phyloP scores from a whole-genome alignment of 176 grass and related monocot genomes.

The Avena eriantha region DNA sequence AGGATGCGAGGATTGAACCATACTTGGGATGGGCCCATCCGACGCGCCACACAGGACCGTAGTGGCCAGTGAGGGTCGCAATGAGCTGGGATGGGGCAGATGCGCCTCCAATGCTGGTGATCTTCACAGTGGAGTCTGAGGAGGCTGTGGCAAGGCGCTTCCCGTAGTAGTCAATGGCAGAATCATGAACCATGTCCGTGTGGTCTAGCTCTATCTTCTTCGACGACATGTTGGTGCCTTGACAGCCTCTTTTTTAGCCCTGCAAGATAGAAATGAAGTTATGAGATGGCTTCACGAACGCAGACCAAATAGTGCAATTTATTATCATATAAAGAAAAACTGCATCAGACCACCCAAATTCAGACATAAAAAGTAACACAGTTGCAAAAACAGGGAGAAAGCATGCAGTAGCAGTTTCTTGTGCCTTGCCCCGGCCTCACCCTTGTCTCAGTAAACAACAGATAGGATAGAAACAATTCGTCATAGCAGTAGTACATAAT shows the following conservation, averaged over 20 bases:
- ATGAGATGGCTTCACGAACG: not conserved
- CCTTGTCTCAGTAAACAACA: not conserved
- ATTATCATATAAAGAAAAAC: conserved; percentile 17
- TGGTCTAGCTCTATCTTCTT: conserved; percentile 84
- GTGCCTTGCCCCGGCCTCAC: not conserved
- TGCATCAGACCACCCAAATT: not conserved
- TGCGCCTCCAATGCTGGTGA: conserved; percentile 51
- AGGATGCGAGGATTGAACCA: conserved; percentile 75
- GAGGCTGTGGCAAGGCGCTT: conserved; percentile 81
- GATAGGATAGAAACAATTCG: not conserved
- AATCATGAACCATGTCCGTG: conserved; percentile 81
- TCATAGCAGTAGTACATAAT: not conserved
- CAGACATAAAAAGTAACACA: not conserved
- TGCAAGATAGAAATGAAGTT: conserved; percentile 15
- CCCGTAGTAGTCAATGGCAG: conserved; percentile 80
- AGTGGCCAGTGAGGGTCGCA: conserved; percentile 67
- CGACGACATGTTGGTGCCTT: conserved; percentile 55
- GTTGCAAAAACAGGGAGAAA: not conserved
- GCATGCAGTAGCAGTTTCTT: not conserved
- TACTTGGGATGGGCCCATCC: conserved; percentile 83
- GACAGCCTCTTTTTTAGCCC: not conserved
- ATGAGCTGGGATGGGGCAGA: conserved; percentile 59
- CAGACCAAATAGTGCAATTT: not conserved
- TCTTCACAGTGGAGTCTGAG: conserved; percentile 67
- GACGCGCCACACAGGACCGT: conserved; percentile 74